Conservation (phyloP, 1,139 yeast species). For the Suhomyces guaymorum region DNA sequence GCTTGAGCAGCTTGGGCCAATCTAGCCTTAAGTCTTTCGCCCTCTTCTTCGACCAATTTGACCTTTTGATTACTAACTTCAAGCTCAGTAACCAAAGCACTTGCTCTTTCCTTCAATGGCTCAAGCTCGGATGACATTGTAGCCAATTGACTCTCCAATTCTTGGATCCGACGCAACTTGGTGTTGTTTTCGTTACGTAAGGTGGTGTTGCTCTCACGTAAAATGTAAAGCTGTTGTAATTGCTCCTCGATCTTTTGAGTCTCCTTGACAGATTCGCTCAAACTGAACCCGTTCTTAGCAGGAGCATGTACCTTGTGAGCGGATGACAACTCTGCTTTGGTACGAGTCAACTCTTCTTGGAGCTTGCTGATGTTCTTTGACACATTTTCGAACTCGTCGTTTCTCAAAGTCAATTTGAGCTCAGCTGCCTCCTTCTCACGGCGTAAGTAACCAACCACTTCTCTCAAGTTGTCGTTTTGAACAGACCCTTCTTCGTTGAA, state of each 20-base stretch:
- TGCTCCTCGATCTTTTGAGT: constrained; percentile 59
- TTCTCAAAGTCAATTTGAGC: constrained; percentile 52
- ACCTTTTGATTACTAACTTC: constrained; percentile 37
- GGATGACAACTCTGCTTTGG: constrained; percentile 42
- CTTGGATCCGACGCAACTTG: constrained; percentile 25
- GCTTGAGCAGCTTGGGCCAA: constrained; percentile 28
- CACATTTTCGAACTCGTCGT: constrained; percentile 51
- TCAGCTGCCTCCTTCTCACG: constrained; percentile 77
- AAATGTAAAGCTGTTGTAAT: constrained; percentile 64
- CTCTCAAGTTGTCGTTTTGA: constrained; percentile 38
- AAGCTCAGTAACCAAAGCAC: constrained; percentile 25
- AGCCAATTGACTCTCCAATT: constrained; percentile 25
- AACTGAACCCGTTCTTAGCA: constrained; percentile 21
- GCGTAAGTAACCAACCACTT: constrained; percentile 63
- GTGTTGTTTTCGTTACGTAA: constrained; percentile 55
- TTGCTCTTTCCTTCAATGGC: constrained; percentile 23
- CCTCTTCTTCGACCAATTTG: constrained; percentile 40
- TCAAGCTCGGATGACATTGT: constrained; percentile 20
- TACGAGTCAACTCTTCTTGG: constrained; percentile 45
- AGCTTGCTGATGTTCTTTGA: constrained; percentile 43
- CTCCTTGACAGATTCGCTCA: constrained; percentile 44
- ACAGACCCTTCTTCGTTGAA: constrained; percentile 14
- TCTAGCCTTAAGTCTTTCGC: constrained; percentile 30
- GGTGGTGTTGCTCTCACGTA: constrained; percentile 72
- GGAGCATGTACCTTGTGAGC: not conserved